These are phyloP conservation scores for Sclerotinia nivalis DNA, from an alignment of 2,329 filamentous ascomycete species.

Conservation along the genomic window DNA sequence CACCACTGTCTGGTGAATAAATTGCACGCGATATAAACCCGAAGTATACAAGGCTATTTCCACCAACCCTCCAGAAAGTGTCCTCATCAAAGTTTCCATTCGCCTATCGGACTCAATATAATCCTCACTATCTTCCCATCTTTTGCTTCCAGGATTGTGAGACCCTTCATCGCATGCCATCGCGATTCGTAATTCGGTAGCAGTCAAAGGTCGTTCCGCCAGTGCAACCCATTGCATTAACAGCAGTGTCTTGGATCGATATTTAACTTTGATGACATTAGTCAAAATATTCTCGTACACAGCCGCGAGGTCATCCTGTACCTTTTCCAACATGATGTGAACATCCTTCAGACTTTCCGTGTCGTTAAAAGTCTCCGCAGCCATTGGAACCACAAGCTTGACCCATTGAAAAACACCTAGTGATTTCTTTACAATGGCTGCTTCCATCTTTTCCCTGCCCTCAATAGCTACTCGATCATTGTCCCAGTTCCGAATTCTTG, in stretches of 20 bases:
- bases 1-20: constrained; percentile 43
- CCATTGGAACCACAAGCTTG: constrained; percentile 34
- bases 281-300: constrained; percentile 32
- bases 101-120: constrained; percentile 27
- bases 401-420: constrained; percentile 45
- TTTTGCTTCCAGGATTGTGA: background rate
- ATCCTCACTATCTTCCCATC: constrained; percentile 12
- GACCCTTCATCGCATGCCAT: constrained; percentile 24
- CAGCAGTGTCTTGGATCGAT: constrained; percentile 25
- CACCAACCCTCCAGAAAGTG: constrained; percentile 28
- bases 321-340: constrained; percentile 22
- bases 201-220: constrained; percentile 27
- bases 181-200: constrained; percentile 31
- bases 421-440: constrained; percentile 37
- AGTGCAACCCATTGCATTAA: constrained; percentile 36
- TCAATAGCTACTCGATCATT: background rate
- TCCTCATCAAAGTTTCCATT: constrained; percentile 32
- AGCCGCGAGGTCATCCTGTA: constrained; percentile 26
- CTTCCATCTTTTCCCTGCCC: constrained; percentile 20
- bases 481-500: background rate
- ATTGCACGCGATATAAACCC: constrained; percentile 40
- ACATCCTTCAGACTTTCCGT: constrained; percentile 23
- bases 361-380: constrained; percentile 15
- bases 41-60: constrained; percentile 23
- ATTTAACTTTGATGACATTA: constrained; percentile 26